These are phyloP conservation scores for Raphanus sativus DNA, from an alignment of 345 rosid genomes.

Conservation along the genomic window DNA sequence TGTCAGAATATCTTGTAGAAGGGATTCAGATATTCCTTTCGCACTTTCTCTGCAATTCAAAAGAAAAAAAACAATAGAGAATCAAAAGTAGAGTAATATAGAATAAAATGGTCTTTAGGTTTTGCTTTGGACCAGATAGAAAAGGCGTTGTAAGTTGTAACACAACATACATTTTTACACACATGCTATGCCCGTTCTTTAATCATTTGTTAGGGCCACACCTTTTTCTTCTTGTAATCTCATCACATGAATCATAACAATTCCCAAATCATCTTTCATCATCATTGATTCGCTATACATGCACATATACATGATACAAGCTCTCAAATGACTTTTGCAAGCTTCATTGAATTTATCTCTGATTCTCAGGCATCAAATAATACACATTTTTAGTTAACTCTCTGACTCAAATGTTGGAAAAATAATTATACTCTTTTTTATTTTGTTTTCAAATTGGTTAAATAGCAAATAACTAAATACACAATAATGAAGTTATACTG, in stretches of 20 bases:
- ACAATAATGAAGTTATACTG: constrained; percentile 9
- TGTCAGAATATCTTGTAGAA: background rate
- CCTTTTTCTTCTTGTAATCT: constrained; percentile 5
- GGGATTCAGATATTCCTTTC: constrained; percentile 18
- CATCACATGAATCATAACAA: constrained; percentile 30
- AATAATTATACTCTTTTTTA: background rate
- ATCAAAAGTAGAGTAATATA: constrained; percentile 8
- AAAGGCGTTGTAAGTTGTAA: background rate
- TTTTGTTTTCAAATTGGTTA: constrained; percentile 9
- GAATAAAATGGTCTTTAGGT: constrained; percentile 21
- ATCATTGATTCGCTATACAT: background rate
- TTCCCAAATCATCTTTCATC: constrained; percentile 21
- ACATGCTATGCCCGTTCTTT: constrained; percentile 31
- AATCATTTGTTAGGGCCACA: constrained; percentile 24
- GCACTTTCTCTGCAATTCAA: background rate
- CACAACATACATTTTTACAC: constrained; percentile 9
- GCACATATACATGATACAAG: constrained; percentile 3
- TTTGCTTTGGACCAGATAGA: constrained; percentile 33
- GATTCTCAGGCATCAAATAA: background rate
- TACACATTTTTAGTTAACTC: background rate
- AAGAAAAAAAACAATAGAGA: background rate
- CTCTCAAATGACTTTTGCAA: constrained; percentile 3
- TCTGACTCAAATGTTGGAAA: background rate
- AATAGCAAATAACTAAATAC: constrained; percentile 23
- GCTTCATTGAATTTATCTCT: background rate